Evolutionary conservation across 106 monocot species (phyloP).

Genomic region (Phalaenopsis equestris): DNA sequence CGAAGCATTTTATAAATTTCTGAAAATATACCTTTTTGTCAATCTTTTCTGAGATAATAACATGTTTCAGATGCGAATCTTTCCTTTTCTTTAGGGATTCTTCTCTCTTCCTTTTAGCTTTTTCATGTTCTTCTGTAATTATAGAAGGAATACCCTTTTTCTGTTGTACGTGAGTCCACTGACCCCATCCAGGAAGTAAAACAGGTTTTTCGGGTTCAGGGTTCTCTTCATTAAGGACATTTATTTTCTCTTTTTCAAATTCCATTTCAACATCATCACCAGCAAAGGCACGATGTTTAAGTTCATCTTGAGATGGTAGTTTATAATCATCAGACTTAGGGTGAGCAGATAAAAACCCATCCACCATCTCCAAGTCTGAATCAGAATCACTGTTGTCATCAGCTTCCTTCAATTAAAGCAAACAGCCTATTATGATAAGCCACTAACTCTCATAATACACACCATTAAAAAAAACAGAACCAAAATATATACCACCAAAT

Average conservation of each 20-base stretch:
- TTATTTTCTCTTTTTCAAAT: conserved; percentile 80
- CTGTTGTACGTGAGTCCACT: conserved; percentile 80
- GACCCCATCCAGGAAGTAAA: conserved; percentile 95
- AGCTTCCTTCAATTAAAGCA: conserved; percentile 21
- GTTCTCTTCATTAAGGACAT: conserved; percentile 70
- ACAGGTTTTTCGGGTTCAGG: conserved; percentile 95
- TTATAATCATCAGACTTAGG: conserved; percentile 35
- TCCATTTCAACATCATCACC: conserved; percentile 83
- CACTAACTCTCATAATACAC: background rate
- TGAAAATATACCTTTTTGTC: conserved; percentile 55
- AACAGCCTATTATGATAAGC: background rate
- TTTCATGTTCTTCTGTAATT: conserved; percentile 80
- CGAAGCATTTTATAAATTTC: background rate
- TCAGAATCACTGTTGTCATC: conserved; percentile 52
- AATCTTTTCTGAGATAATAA: conserved; percentile 81
- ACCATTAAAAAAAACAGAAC: background rate
- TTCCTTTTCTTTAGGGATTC: conserved; percentile 82
- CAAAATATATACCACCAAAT: conserved; percentile 27
- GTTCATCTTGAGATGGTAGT: conserved; percentile 70
- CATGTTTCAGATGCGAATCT: conserved; percentile 81
- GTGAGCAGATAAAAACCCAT: conserved; percentile 42
- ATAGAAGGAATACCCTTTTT: conserved; percentile 83
- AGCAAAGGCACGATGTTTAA: conserved; percentile 73
- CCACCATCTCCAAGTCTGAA: conserved; percentile 82
- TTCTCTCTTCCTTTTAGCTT: conserved; percentile 74